phyloP scores from a whole-genome alignment of 257 asterid genomes.

The Dorcoceras hygrometricum region DNA sequence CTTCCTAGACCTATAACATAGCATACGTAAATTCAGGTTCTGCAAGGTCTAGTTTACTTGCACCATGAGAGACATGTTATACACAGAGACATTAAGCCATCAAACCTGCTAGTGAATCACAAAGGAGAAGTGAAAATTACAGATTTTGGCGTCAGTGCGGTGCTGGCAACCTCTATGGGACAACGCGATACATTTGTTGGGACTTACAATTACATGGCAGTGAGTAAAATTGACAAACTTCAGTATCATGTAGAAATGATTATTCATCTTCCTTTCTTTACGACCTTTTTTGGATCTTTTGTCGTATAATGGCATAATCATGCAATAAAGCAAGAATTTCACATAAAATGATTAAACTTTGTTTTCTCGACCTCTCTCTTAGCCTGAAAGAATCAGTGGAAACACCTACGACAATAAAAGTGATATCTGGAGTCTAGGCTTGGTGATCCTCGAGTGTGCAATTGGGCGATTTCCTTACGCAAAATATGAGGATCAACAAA shows the following conservation, averaged over 20 bases:
- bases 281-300: conserved; percentile 5
- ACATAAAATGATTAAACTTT: conserved; percentile 20
- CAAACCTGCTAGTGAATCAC: conserved; percentile 83
- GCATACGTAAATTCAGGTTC: conserved; percentile 47
- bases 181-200: conserved; percentile 95
- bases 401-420: conserved; percentile 70
- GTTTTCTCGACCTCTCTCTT: conserved; percentile 19
- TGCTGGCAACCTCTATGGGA: conserved; percentile 94
- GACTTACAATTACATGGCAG: conserved; percentile 98
- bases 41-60: conserved; percentile 85
- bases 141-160: conserved; percentile 97
- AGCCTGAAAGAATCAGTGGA: conserved; percentile 99
- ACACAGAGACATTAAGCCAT: conserved; percentile 85
- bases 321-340: conserved; percentile 1
- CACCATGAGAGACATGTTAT: conserved; percentile 88
- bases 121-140: conserved; percentile 94
- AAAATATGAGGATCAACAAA: conserved; percentile 84
- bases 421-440: conserved; percentile 62
- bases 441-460: conserved; percentile 98
- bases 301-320: neutral
- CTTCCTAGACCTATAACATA: neutral
- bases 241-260: neutral
- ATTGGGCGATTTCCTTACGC: conserved; percentile 97
- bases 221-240: conserved; percentile 32
- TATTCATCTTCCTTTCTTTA: neutral